Evolutionary conservation across 805 yeast species (phyloP).

Genomic region (Starmerella ratchasimensis): DNA sequence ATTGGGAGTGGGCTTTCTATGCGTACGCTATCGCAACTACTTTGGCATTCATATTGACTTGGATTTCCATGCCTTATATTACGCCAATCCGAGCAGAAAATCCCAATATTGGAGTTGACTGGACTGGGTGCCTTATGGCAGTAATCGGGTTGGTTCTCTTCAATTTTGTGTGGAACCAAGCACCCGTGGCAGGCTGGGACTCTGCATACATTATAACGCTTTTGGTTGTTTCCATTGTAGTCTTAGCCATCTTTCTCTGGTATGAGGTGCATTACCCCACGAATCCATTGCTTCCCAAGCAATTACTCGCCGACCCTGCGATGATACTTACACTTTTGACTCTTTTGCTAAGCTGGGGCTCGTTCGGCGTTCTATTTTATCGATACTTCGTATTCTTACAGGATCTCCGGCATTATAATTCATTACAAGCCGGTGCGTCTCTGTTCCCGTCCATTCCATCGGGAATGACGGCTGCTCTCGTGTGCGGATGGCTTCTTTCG

Average conservation of each 20-base stretch:
- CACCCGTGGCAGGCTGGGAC: slow-evolving; percentile 56
- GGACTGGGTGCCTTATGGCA: slow-evolving; percentile 43
- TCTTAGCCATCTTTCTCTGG: slow-evolving; percentile 26
- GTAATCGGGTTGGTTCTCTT: slow-evolving; percentile 46
- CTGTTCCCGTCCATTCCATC: slow-evolving; percentile 35
- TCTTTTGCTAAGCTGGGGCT: slow-evolving; percentile 38
- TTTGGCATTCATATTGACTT: slow-evolving; percentile 1
- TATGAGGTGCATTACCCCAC: slow-evolving; percentile 38
- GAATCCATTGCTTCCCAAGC: slow-evolving; percentile 43
- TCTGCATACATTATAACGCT: slow-evolving; percentile 38
- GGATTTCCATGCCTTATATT: slow-evolving; percentile 3
- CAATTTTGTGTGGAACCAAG: slow-evolving; percentile 62
- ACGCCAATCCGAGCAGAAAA: slow-evolving; percentile 1
- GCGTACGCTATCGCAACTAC: slow-evolving; percentile 30
- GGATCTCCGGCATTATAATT: slow-evolving; percentile 36
- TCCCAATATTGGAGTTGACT: slow-evolving; percentile 32
- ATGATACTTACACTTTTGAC: slow-evolving; percentile 33
- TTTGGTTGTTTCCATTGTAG: slow-evolving; percentile 46
- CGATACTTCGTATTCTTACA: slow-evolving; percentile 42
- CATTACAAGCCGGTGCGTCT: slow-evolving; percentile 36
- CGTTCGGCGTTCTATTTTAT: slow-evolving; percentile 59
- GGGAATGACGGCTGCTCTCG: slow-evolving; percentile 44
- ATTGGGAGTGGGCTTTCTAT: slow-evolving; percentile 29
- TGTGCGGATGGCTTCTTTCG: slow-evolving; percentile 37
- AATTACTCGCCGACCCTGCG: slow-evolving; percentile 31